Conservation (phyloP, 208 protist genomes). For the Wallacemonas sp. region DNA sequence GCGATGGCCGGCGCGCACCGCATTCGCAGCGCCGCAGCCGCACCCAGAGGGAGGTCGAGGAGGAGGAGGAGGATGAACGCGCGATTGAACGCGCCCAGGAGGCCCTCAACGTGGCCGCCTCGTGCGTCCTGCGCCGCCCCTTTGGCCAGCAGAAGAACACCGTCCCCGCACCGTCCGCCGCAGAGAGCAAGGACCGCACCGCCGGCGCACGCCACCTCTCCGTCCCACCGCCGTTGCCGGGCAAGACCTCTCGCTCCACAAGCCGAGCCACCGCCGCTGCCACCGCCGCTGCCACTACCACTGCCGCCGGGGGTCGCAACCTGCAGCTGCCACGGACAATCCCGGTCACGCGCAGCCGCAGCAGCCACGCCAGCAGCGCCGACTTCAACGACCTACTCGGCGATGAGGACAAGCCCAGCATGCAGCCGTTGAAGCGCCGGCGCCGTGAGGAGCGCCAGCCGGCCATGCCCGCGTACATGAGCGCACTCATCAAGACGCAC, state of each 20-base stretch:
- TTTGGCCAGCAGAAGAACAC: conserved; percentile 17
- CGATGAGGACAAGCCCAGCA: background rate
- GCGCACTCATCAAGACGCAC: background rate
- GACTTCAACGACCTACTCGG: conserved; percentile 2
- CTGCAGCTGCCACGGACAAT: conserved; percentile 4
- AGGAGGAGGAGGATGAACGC: conserved; percentile 26
- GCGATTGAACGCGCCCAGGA: conserved; percentile 37
- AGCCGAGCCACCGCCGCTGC: conserved; percentile 4
- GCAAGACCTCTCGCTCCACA: background rate
- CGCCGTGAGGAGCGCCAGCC: conserved; percentile 12
- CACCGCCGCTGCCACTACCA: background rate
- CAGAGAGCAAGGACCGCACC: background rate
- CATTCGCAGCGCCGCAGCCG: background rate
- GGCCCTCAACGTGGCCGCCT: conserved; percentile 27
- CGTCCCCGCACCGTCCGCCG: background rate
- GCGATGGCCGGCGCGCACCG: background rate
- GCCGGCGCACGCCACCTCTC: background rate
- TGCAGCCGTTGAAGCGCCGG: conserved; percentile 8
- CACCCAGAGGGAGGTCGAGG: background rate
- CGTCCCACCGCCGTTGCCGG: background rate
- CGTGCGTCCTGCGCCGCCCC: conserved; percentile 30
- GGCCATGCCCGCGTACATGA: conserved; percentile 12
- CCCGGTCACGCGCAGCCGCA: conserved; percentile 12
- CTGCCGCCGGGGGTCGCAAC: background rate
- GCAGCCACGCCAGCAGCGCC: conserved; percentile 9